phyloP scores from a whole-genome alignment of 2,329 filamentous ascomycete genomes.

The Ustilaginoidea virens region DNA sequence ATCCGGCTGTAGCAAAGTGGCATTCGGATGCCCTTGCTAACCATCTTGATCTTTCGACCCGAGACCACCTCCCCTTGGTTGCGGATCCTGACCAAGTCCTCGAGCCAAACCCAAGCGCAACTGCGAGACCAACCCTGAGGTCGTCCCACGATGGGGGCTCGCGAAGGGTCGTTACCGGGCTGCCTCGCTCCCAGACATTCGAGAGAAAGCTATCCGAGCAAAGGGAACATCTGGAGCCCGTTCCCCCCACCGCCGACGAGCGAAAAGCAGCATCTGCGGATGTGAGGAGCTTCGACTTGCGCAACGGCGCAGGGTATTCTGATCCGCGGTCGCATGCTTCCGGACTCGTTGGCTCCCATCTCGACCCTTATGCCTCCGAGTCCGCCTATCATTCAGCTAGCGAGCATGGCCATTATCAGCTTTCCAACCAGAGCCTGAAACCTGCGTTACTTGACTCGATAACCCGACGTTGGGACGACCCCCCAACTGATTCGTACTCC shows the following conservation, averaged over 20 bases:
- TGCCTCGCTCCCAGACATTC: conserved; percentile 67
- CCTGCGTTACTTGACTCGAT: background rate
- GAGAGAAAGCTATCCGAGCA: conserved; percentile 71
- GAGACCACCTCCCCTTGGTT: conserved; percentile 5
- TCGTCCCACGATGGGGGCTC: no score
- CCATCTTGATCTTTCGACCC: conserved; percentile 12
- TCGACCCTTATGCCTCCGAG: background rate
- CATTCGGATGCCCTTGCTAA: conserved; percentile 14
- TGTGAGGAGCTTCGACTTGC: conserved; percentile 13
- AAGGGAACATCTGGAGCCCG: conserved; percentile 54
- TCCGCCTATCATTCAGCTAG: background rate
- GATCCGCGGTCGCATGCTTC: conserved; percentile 33
- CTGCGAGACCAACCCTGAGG: no score
- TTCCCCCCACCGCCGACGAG: conserved; percentile 47
- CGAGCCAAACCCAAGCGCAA: background rate
- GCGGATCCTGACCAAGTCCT: conserved; percentile 4
- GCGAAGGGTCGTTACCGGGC: conserved; percentile 56
- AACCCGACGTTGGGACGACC: conserved; percentile 6
- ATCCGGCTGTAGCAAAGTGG: conserved; percentile 12
- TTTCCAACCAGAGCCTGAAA: background rate
- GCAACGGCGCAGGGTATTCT: conserved; percentile 11
- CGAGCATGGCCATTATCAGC: conserved; percentile 1
- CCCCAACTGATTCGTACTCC: conserved; percentile 16
- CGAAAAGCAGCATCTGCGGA: conserved; percentile 58
- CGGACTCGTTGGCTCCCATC: conserved; percentile 19